Evolutionary conservation across 2,329 filamentous ascomycete genomes (phyloP).

Genomic region (Pestalotiopsis fici): DNA sequence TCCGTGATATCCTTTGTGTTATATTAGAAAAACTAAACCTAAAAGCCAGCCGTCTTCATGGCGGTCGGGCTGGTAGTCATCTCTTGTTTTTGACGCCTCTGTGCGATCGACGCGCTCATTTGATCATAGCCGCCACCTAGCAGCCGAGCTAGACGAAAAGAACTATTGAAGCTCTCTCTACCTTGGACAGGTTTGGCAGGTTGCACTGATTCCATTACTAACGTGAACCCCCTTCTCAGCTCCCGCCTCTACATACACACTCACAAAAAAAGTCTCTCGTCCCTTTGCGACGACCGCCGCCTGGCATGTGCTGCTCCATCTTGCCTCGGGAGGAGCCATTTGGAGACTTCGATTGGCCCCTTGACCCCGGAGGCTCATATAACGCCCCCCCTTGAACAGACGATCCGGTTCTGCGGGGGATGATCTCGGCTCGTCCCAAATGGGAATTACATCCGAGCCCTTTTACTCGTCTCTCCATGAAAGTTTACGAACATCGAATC

Average conservation of each 20-base stretch:
- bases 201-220: neutral
- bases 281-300: neutral
- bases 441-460: neutral
- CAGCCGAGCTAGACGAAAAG: neutral
- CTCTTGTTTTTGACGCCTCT: too few species aligned
- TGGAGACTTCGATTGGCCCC: neutral
- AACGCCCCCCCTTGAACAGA: neutral
- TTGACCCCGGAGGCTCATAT: neutral
- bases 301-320: slow-evolving; percentile 3
- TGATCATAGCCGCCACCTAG: neutral
- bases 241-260: neutral
- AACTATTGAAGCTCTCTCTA: neutral
- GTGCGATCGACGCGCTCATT: neutral
- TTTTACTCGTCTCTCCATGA: neutral
- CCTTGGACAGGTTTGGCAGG: neutral
- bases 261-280: neutral
- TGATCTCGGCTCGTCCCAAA: slow-evolving; percentile 32
- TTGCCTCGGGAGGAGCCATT: neutral
- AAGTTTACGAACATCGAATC: slow-evolving; percentile 4
- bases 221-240: neutral
- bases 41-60: too few species aligned
- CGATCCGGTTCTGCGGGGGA: slow-evolving; percentile 6
- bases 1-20: too few species aligned
- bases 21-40: too few species aligned
- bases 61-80: too few species aligned